A percentile compares a stretch with the other conserved stretches of the same genome.
Conservation (phyloP, 2,329 filamentous ascomycete species). For the Anisogramma anomala region DNA sequence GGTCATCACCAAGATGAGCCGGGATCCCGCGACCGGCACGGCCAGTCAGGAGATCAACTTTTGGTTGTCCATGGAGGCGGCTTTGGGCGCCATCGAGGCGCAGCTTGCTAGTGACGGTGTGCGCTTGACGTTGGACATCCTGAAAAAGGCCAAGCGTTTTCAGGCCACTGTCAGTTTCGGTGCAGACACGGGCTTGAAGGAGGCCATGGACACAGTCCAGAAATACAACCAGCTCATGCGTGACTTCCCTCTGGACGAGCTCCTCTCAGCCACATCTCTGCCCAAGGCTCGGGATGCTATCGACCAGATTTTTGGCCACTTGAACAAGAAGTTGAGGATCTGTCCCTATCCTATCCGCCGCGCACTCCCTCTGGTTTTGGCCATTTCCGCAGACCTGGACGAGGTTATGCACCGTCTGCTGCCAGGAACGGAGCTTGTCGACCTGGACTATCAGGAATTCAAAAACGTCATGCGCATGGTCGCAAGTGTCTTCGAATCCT, state of each 20-base stretch:
- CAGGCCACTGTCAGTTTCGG: slow-evolving; percentile 95
- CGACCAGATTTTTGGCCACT: slow-evolving; percentile 77
- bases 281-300: slow-evolving; percentile 83
- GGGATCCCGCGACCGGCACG: slow-evolving; percentile 63
- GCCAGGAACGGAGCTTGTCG: slow-evolving; percentile 76
- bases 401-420: slow-evolving; percentile 74
- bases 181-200: slow-evolving; percentile 89
- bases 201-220: slow-evolving; percentile 89
- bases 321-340: slow-evolving; percentile 96
- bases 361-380: slow-evolving; percentile 87
- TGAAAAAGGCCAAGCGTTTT: slow-evolving; percentile 95
- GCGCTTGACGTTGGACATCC: slow-evolving; percentile 78
- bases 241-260: slow-evolving; percentile 90
- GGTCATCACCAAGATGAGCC: slow-evolving; percentile 84
- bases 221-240: slow-evolving; percentile 99
- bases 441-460: slow-evolving; percentile 87
- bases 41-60: slow-evolving; percentile 98
- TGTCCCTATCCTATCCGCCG: slow-evolving; percentile 90
- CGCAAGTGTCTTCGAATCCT: slow-evolving; percentile 76
- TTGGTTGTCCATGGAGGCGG: slow-evolving; percentile 94
- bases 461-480: slow-evolving; percentile 71
- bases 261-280: slow-evolving; percentile 82
- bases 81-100: slow-evolving; percentile 79
- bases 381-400: slow-evolving; percentile 89
- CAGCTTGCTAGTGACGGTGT: slow-evolving; percentile 86